Base-by-base conservation (phyloP, 495 filamentous ascomycete species). In the Tuber calosporum region DNA sequence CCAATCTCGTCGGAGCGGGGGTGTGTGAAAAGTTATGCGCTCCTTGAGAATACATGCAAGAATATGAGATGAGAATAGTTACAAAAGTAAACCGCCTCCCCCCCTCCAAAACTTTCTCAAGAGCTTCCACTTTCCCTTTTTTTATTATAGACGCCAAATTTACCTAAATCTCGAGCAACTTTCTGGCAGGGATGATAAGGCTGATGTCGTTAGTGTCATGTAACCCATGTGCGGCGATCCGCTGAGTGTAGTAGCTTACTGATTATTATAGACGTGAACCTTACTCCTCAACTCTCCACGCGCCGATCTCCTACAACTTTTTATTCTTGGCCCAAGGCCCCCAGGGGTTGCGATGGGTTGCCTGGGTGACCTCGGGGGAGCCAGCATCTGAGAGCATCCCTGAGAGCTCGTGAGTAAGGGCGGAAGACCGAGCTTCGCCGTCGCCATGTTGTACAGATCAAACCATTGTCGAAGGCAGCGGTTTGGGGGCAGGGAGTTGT, bases 271-370 rank as follows among this genome's bases (percentile, higher is more conserved):
- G 8, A 88, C 82, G 66, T 72, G 74, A 69, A 85, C 79, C 53
- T 81, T 82, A 36, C 84, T 86, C 42, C 82, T 77, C 26, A 79
- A 82, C 36, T 85, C 83, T 62, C 38, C 66, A 75, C 43, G 69
- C 69, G 8, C 74, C 74, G 38, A 75, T 53, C 70, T 75, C 71
- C 70, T 69, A 73, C 42, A 39, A 26, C 39, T 73, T 67, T 39
- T 40, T 58, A 36, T 75, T 42, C 17, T 73, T 67, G 13, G 74
- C 38, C 71, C 71, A 75, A 62, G 41, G 48, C 26, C 40, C 66
- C n/a, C 62, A 30, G 9, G 62, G 71, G 3, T 26, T 36, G 39
- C 40, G 8, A 30, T 58, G 13, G 3, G 11, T 11, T 41, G 11
- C 8, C 37, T 30, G 34, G 34, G 9, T 67, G 8, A 41, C 37